phyloP scores from a whole-genome alignment of 2,329 filamentous ascomycete species.

The Microcera coccophila region DNA sequence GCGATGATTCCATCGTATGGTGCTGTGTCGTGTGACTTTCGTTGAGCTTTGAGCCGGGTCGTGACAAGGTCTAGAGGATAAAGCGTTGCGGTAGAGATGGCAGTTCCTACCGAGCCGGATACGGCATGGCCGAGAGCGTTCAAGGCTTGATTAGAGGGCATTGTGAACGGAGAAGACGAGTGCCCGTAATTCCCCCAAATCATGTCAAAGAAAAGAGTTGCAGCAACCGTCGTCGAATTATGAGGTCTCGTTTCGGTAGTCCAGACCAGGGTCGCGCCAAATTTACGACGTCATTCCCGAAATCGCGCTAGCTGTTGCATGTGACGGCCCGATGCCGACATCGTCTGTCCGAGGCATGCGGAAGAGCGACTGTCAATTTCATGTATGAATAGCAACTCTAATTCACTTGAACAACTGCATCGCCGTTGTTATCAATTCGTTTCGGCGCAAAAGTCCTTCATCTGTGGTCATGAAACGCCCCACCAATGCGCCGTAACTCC shows the following conservation, averaged over 20 bases:
- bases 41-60: slow-evolving; percentile 77
- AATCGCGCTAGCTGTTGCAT: slow-evolving; percentile 9
- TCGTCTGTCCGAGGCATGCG: slow-evolving; percentile 6
- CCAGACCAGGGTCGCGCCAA: not conserved
- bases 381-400: too few species aligned
- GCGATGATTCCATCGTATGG: slow-evolving; percentile 65
- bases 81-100: slow-evolving; percentile 71
- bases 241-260: not conserved
- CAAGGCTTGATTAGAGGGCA: slow-evolving; percentile 42
- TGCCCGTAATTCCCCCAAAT: not conserved
- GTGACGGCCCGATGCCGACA: slow-evolving; percentile 11
- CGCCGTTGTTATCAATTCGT: too few species aligned
- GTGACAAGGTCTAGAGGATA: slow-evolving; percentile 82
- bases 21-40: slow-evolving; percentile 44
- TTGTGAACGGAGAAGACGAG: slow-evolving; percentile 17
- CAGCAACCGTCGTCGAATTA: not conserved
- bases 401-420: too few species aligned
- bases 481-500: not conserved
- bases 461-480: not conserved
- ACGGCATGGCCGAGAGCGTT: slow-evolving; percentile 78
- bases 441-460: not conserved
- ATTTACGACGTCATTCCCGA: slow-evolving; percentile 17
- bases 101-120: slow-evolving; percentile 73
- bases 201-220: not conserved
- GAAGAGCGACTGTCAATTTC: not conserved